Evolutionary conservation across 345 rosid species (phyloP), one percentile per base, ranked within the genome.

Genomic region (Linum trigynum): DNA sequence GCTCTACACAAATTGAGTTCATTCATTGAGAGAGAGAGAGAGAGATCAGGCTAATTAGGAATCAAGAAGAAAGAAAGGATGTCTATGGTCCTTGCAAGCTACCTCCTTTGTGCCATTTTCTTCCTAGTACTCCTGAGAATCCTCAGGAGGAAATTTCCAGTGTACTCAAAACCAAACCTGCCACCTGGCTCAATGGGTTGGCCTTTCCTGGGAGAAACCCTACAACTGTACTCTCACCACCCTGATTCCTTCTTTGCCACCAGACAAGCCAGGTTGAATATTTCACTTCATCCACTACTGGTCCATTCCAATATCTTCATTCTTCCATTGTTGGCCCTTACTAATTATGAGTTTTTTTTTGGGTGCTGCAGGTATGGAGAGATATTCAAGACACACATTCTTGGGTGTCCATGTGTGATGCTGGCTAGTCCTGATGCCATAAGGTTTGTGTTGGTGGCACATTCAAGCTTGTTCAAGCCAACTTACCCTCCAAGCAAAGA

Each of bases 171-270:
- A 45, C 11, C 11, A 45, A 45, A 45, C 51, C 78, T 84, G 35
- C 86, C 89, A 2, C 89, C 89, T 4, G 89, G 89, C 16, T 80
- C 86, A 64, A 55, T 84, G 71, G 89, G 89, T 0, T 84, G 81
- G 84, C 89, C 89, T 38, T 77, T 65, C 56, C n/a, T 84, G 10
- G 89, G 89, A 7, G 84, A 84, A 72, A 82, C 86, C 58, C 72
- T 77, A 39, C 79, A 71, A 56, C 74, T 84, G 45, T 84, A 76
- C 71, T 80, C 86, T 14, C 81, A 84, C 65, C 68, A 78, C 73
- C 89, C 86, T n/a, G 75, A 71, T 62, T 69, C 63, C 69, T 84
- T 82, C 82, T 82, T 84, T 55, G 64, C 74, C 15, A 57, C 80
- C 3, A 78, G 74, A 73, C 77, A 69, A 60, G 57, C 55, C 61